phyloP scores from a whole-genome alignment of 768 basidiomycete genomes.

The Jaapia argillacea region DNA sequence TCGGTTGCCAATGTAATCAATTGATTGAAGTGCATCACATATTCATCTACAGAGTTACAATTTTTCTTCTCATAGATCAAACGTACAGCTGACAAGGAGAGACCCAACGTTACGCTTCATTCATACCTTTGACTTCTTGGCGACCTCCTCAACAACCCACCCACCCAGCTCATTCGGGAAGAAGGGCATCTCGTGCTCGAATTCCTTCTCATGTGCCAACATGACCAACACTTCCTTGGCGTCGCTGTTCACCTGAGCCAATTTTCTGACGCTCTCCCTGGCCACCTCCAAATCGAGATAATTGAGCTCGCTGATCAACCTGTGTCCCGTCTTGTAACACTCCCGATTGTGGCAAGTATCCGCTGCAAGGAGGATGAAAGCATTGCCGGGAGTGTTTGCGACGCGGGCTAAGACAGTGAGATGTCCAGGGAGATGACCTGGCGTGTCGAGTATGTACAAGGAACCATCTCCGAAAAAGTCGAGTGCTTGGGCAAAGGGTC shows the following conservation, averaged over 20 bases:
- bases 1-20: too few species aligned
- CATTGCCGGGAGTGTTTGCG: slow-evolving; percentile 7
- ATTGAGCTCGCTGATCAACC: slow-evolving; percentile 3
- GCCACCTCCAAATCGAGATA: slow-evolving; percentile 2
- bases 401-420: slow-evolving; percentile 10
- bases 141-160: neutral
- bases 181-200: neutral
- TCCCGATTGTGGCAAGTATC: slow-evolving; percentile 7
- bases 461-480: slow-evolving; percentile 11
- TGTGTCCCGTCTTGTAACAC: slow-evolving; percentile 2
- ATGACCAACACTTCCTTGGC: neutral
- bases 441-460: slow-evolving; percentile 11
- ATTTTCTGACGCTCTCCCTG: slow-evolving; percentile 1
- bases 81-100: too few species aligned
- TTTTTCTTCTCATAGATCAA: too few species aligned
- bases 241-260: neutral
- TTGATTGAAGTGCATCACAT: too few species aligned
- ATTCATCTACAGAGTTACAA: too few species aligned
- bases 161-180: neutral
- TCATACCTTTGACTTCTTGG: too few species aligned
- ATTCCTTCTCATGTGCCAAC: slow-evolving; percentile 2
- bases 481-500: slow-evolving; percentile 8
- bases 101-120: too few species aligned
- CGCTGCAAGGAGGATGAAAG: slow-evolving; percentile 9
- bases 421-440: slow-evolving; percentile 12